Percentiles rank a stretch among this genome's conserved stretches.
phyloP scores from a whole-genome alignment of 257 asterid genomes.

The Forsythia viridissima region DNA sequence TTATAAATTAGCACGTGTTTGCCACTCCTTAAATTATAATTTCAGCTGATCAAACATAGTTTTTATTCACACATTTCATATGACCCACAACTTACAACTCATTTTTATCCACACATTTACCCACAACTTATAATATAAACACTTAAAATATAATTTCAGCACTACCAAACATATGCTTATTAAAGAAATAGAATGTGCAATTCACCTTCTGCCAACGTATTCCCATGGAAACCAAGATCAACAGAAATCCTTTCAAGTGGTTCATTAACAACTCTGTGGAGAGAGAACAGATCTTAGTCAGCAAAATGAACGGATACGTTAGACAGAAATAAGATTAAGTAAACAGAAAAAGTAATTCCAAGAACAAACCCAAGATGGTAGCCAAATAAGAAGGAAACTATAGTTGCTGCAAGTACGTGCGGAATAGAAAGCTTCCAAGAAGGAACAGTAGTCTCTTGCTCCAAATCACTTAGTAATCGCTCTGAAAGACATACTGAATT shows the following conservation, averaged over 20 bases:
- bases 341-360: constrained; percentile 9
- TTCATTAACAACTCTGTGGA: constrained; percentile 84
- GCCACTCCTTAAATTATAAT: too few species aligned
- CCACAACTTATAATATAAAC: too few species aligned
- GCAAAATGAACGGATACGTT: background rate
- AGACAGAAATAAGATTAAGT: background rate
- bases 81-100: too few species aligned
- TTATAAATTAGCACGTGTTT: too few species aligned
- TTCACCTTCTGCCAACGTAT: constrained; percentile 77
- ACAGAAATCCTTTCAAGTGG: constrained; percentile 88
- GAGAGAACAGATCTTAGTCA: constrained; percentile 14
- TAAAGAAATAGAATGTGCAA: constrained; percentile 5
- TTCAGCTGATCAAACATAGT: too few species aligned
- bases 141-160: too few species aligned
- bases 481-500: constrained; percentile 38
- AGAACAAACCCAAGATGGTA: constrained; percentile 91
- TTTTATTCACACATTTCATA: too few species aligned
- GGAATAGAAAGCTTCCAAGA: constrained; percentile 89
- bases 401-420: constrained; percentile 78
- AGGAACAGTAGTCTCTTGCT: constrained; percentile 55
- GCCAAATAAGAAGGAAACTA: constrained; percentile 82
- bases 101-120: too few species aligned
- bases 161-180: too few species aligned
- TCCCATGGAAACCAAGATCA: constrained; percentile 88
- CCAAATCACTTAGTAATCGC: constrained; percentile 40